phyloP scores from a whole-genome alignment of 768 basidiomycete genomes.

The Floccularia luteovirens region DNA sequence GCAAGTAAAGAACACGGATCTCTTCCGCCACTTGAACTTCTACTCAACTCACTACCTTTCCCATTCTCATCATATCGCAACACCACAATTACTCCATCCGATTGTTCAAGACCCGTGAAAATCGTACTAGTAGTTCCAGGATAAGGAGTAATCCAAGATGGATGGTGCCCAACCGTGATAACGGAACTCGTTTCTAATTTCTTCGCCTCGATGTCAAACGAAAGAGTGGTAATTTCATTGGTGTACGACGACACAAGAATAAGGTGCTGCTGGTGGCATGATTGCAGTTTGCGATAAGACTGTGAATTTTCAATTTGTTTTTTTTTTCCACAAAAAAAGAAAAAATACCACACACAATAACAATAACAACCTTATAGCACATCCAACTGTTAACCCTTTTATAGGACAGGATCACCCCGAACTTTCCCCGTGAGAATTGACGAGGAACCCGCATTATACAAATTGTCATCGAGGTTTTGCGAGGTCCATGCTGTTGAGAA shows the following conservation, averaged over 20 bases:
- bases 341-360: no score
- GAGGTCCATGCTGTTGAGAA: no score
- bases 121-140: slow-evolving; percentile 49
- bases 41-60: slow-evolving; percentile 40
- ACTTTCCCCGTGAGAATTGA: no score
- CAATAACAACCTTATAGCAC: no score
- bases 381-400: no score
- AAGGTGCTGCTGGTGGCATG: no score
- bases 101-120: slow-evolving; percentile 59
- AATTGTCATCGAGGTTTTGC: no score
- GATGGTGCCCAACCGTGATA: slow-evolving; percentile 48
- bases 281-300: no score
- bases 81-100: slow-evolving; percentile 56
- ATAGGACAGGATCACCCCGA: no score
- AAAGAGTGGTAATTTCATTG: slow-evolving; percentile 51
- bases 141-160: slow-evolving; percentile 71
- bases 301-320: no score
- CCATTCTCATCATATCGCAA: slow-evolving; percentile 51
- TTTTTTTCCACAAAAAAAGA: no score
- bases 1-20: slow-evolving; percentile 62
- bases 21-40: slow-evolving; percentile 44
- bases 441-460: no score
- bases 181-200: slow-evolving; percentile 38
- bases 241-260: slow-evolving; percentile 67
- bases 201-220: slow-evolving; percentile 45